Base-by-base conservation (phyloP, 495 filamentous ascomycete genomes). In the Penicillium maclennaniae region DNA sequence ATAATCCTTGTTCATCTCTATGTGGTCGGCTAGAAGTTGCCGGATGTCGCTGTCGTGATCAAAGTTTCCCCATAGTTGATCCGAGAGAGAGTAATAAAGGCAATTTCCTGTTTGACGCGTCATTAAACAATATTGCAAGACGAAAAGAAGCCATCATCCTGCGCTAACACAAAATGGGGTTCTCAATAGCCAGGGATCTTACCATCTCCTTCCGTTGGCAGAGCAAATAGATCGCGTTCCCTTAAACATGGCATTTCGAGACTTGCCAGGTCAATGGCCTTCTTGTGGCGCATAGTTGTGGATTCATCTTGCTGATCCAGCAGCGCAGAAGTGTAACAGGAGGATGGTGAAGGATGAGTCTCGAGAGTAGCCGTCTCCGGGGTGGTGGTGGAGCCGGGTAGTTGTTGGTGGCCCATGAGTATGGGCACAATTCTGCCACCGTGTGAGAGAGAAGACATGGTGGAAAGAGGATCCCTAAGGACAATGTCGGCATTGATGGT, bases 51-150 rank as follows among this genome's bases (percentile, higher is more conserved):
- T 59, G 55, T 83, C 82, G 47, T 79, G 68, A 56, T 69, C 67
- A 60, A 86, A 84, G 55, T 81, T 68, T 36, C 84, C 87, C 58
- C 83, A 86, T 44, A 89, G 61, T 74, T 90, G 87, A 61, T 91
- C 87, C 48, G 84, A 87, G 28, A 89, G 75, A 40, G 87, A 86
- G 66, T 88, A 85, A 66, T 89, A 91, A 26, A 90, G 79, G 65
- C 87, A 91, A 68, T 90, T 87, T 36, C 85, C 85, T 87, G 19
- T 59, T 48, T 44, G 57, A 67, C 47, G 58, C 49, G 63, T 56
- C 50, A 66, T 56, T 55, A 36, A 60, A 45, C 28, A 15, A 4
- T 6, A 28, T 17, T 27, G 28, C 23, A n/a, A 34, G 15, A 38
- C n/a, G 21, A 8, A 9, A 28, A 6, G 37, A 44, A 53, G 40